Base-by-base conservation (phyloP, 805 yeast genomes). In the Ogataea thermomethanolica region DNA sequence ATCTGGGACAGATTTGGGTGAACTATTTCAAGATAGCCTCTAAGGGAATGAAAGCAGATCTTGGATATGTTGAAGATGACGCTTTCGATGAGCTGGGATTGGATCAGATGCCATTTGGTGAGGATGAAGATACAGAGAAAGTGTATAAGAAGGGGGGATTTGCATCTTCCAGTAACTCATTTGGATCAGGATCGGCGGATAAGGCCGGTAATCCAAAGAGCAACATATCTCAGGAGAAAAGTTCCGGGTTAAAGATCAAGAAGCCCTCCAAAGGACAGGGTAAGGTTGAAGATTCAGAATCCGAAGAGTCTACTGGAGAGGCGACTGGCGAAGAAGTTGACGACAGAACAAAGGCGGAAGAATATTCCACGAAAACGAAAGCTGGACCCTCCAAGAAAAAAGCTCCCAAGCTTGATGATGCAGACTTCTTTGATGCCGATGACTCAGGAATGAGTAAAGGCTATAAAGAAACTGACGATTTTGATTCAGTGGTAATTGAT, bases 1-100 rank as follows among this genome's bases (percentile, higher is more conserved):
- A 64, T 39, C 61, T 70, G 35, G 82, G 81, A 28, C 72, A 70
- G 33, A 49, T 76, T 7, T 78, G 84, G 84, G 73, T 74, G 28
- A 61, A 67, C 13, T 64, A 62, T 39, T 71, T 65, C 42, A 59
- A 55, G 15, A 34, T 49, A 12, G 63, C 55, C 11, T 42, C 48
- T 20, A 44, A 49, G 9, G 53, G 47, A 5, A 37, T 45, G 11
- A 49, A 48, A 30, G 33, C 52, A 4, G 62, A 58, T 43, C 35
- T 44, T 4, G 64, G 63, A 8, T 53, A 53, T 29, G 49, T 52
- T 36, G 64, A 59, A 44, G 64, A 59, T 44, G 62, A 57, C 28
- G 56, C 56, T 3, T 55, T 41, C 37, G 64, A 59, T 44, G 64
- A 59, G 33, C 44, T 59, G 28, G 60, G 60, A 13, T 44, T 59